Evolutionary conservation across 495 filamentous ascomycete species (phyloP), one percentile per base, ranked within the genome.

Genomic region (Physcia stellaris): DNA sequence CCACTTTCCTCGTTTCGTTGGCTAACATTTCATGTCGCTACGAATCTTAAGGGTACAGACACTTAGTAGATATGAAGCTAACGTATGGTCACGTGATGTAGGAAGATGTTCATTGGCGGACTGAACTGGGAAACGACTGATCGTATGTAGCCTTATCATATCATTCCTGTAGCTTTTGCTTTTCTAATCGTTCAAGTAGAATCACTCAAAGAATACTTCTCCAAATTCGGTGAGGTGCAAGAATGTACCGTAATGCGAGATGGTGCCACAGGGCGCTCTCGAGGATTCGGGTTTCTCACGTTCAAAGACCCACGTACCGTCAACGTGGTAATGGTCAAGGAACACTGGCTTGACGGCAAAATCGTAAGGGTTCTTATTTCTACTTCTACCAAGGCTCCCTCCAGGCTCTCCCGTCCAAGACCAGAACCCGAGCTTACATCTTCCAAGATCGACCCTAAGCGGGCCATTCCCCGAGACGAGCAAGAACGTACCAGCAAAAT

Each of bases 81-180:
- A n/a, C n/a, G n/a, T n/a, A n/a, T n/a, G n/a, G n/a, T n/a, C n/a
- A n/a, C n/a, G n/a, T 22, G 15, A 37, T 51, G 38, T 58, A 98
- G 90, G 49, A 98, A 98, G 64, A 98, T 98, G 90, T 98, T 98
- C 50, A 98, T 98, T 64, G 90, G 90, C 50, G 90, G 90, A 13
- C 65, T 98, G 47, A 98, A 98, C 56, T 98, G 90, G 90, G 90
- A 98, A 59, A 98, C 90, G 20, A 95, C 90, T 34, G 90, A 98
- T 63, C 80, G 90, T 98, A 81, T 69, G 83, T 54, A 27, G 10
- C 16, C 24, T 15, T 39, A 10, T 18, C 34, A 38, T 21, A 17
- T 39, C 17, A 17, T 17, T 15, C 29, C 9, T 5, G 5, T 17
- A 15, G 26, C 12, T 38, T 5, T 28, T 16, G n/a, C 19, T 7